Evolutionary conservation across 1,139 yeast genomes (phyloP), one percentile per base, ranked within the genome.

Genomic region (Lodderomyces metapsilosis): DNA sequence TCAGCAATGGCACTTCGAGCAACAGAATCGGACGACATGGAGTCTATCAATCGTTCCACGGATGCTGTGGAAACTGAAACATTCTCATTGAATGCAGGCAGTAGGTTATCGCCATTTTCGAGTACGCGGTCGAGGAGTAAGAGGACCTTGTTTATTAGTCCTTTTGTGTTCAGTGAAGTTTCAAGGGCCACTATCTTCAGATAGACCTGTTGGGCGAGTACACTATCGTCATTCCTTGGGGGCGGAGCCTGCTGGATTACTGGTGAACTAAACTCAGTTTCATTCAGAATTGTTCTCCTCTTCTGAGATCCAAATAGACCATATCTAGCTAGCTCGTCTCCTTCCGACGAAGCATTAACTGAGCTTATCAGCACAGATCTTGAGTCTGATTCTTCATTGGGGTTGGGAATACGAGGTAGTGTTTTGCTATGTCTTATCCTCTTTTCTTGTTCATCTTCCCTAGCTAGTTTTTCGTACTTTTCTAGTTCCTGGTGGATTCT

Each of bases 401-500:
- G 18, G 32, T 15, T 28, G n/a, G 41, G 44, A 8, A 39, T 5
- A 20, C 27, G 30, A 1, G 44, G 42, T 36, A 40, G 23, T 22
- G 30, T 32, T 12, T 40, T 43, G 20, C 35, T 37, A 13, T 33
- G 30, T 15, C 17, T 17, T 12, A 17, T 36, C 23, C 12, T 30
- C 21, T 16, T 37, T 16, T 36, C 33, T 15, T 28, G 18, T 10
- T 45, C 61, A 47, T 76, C 81, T 9, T 66, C 74, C 37, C 68
- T 73, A 1, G 73, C 74, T 35, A 50, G 62, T 1, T 53, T 56
- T 42, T 68, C 69, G 46, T 73, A 78, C 40, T 64, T 65, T 11
- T 68, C 70, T 27, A 77, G 69, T 44, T 75, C 74, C 40, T 74
- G 76, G 41, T 62, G 59, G 27, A 77, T 63, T 34, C 76, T 64